Base-by-base conservation (phyloP, 164 flowering plant species). In the Dillenia turbinata region DNA sequence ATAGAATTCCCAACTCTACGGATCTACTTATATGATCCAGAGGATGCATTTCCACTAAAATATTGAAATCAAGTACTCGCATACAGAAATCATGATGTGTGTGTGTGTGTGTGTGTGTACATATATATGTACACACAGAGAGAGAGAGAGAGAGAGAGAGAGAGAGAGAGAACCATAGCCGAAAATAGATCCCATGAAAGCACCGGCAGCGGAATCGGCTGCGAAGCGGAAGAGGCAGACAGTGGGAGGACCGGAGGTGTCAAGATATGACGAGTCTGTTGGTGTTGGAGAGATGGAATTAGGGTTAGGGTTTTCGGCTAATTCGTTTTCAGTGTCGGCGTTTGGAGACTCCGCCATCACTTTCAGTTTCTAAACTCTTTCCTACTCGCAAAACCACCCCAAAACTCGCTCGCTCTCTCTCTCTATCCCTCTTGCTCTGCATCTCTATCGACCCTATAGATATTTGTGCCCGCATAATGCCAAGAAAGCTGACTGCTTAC, bases 141-240 rank as follows among this genome's bases (percentile, higher is more conserved):
- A 49, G 9, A 52, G 49, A 44, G 61, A 57, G 53, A 64, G 53
- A 9, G 55, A 52, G 44, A 12, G 22, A 57, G 57, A 66, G 49
- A 54, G 58, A 64, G 56, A 33, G 57, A 61, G 61, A n/a, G 24
- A 13, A 90, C 99, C 99, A 57, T 81, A 92, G 54, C 99, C 99
- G 60, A 86, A 86, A 66, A 95, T 69, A 58, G 97, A 88, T 66
- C 99, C 99, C 90, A 88, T 85, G 64, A 85, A 43, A 57, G 90
- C 97, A 40, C 99, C 97, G 33, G 77, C 85, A 9, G 83, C 85
- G 24, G 96, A 57, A 61, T 95, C 96, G n/a, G 81, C 83, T 58
- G 90, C 90, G 69, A 77, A 86, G 51, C 84, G 73, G 15, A 76
- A 10, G 51, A 91, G 74, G 73, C 98, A 94, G 44, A 94, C 81